Conservation (phyloP, 768 basidiomycete genomes). For the Macrolepiota albuminosa region DNA sequence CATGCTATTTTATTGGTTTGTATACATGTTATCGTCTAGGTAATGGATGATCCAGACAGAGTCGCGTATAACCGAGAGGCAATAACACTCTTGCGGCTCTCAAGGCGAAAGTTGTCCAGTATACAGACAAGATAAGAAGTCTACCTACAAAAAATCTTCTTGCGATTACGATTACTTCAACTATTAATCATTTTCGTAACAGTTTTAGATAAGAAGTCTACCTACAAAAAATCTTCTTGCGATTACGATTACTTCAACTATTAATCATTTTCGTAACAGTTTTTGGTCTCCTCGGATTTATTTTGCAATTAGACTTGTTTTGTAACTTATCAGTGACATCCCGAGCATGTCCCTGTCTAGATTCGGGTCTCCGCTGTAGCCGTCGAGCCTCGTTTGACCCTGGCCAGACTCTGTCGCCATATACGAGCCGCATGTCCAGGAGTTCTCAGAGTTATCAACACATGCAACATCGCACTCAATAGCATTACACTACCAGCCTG, state of each 20-base stretch:
- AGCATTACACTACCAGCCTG: conserved; percentile 93
- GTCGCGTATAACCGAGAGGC: conserved; percentile 12
- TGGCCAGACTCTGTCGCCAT: conserved; percentile 39
- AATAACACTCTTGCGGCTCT: conserved; percentile 12
- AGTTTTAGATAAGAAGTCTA: neutral
- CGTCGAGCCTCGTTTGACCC: neutral
- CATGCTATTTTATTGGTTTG: neutral
- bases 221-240: neutral
- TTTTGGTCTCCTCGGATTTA: conserved; percentile 1
- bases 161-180: neutral
- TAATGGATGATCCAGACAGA: conserved; percentile 13
- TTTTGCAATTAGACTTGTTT: neutral
- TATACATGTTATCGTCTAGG: neutral
- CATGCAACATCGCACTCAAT: conserved; percentile 76
- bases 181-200: neutral
- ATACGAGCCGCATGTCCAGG: conserved; percentile 62
- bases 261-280: neutral
- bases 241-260: neutral
- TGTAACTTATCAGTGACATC: neutral
- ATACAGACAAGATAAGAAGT: neutral
- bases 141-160: neutral
- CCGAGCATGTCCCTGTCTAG: neutral
- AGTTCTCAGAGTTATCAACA: conserved; percentile 64
- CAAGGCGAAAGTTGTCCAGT: conserved; percentile 1
- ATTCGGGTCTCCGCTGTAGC: neutral